Conservation (phyloP, 1,284 basidiomycete genomes). For the Athelia sp. region DNA sequence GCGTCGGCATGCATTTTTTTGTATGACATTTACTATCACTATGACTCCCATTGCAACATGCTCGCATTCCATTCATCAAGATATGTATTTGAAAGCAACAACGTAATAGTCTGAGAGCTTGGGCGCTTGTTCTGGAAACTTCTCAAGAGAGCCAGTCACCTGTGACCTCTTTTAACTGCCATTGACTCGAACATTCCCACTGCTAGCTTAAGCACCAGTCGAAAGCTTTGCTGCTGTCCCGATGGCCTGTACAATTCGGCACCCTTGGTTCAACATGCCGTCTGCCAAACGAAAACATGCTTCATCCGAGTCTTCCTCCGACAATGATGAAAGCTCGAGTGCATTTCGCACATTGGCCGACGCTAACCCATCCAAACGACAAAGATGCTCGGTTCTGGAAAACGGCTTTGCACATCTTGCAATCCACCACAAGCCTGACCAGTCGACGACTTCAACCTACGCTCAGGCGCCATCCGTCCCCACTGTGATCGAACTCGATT, state of each 20-base stretch:
- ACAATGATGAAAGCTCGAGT: constrained; percentile 13
- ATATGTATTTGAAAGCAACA: no score
- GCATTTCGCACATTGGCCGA: constrained; percentile 6
- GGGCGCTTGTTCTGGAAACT: neutral
- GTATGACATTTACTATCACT: constrained; percentile 4
- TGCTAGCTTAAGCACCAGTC: neutral
- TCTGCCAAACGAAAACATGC: constrained; percentile 44
- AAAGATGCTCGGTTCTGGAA: constrained; percentile 47
- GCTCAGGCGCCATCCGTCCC: constrained; percentile 4
- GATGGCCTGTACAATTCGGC: constrained; percentile 26
- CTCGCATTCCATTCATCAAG: constrained; percentile 2
- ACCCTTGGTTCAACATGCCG: constrained; percentile 50
- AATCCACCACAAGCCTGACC: constrained; percentile 23
- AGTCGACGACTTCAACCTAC: constrained; percentile 1
- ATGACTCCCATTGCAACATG: constrained; percentile 3
- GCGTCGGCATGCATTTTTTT: constrained; percentile 3
- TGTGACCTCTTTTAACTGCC: neutral
- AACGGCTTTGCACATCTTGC: constrained; percentile 51
- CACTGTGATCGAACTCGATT: constrained; percentile 2
- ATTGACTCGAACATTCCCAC: neutral
- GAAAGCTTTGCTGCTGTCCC: neutral
- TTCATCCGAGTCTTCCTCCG: constrained; percentile 5
- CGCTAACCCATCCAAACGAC: constrained; percentile 31
- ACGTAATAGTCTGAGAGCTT: neutral
- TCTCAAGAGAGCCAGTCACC: neutral